Conservation (phyloP, 495 filamentous ascomycete species). For the Aspergillus baeticus region DNA sequence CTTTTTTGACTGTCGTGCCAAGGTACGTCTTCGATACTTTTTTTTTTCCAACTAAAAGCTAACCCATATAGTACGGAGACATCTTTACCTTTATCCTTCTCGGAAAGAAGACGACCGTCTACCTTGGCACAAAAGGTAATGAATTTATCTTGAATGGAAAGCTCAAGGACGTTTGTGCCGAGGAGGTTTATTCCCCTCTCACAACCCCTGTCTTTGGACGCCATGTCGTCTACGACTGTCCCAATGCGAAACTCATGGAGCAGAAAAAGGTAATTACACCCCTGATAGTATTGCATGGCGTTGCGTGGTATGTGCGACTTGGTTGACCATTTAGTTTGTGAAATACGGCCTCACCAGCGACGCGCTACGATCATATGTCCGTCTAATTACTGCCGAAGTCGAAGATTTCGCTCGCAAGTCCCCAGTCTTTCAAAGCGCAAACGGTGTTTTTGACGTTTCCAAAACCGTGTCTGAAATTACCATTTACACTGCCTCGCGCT, state of each 20-base stretch:
- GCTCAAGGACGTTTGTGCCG: conserved; percentile 70
- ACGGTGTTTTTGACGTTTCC: conserved; percentile 52
- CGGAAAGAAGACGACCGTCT: conserved; percentile 74
- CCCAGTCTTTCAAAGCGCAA: conserved; percentile 42
- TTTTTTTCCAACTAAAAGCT: not conserved
- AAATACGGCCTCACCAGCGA: conserved; percentile 64
- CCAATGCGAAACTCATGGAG: conserved; percentile 66
- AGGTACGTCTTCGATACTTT: conserved; percentile 34
- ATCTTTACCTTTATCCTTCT: conserved; percentile 78
- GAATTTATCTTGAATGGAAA: conserved; percentile 88
- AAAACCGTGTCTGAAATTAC: conserved; percentile 60
- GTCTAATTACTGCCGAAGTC: conserved; percentile 53
- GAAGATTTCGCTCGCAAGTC: conserved; percentile 49
- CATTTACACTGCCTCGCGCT: conserved; percentile 65
- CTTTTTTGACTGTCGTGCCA: conserved; percentile 54
- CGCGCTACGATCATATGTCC: conserved; percentile 62
- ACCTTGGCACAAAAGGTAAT: conserved; percentile 73
- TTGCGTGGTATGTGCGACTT: too few relatives aligned
- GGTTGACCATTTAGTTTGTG: conserved; percentile 53
- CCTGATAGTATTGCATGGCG: too few relatives aligned
- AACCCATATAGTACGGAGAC: conserved; percentile 55
- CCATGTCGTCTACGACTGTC: conserved; percentile 65
- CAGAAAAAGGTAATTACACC: conserved; percentile 64
- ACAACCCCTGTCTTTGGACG: conserved; percentile 63
- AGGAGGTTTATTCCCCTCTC: conserved; percentile 61